Conservation (phyloP, 2,329 filamentous ascomycete genomes). For the Triangularia verruculosa region DNA sequence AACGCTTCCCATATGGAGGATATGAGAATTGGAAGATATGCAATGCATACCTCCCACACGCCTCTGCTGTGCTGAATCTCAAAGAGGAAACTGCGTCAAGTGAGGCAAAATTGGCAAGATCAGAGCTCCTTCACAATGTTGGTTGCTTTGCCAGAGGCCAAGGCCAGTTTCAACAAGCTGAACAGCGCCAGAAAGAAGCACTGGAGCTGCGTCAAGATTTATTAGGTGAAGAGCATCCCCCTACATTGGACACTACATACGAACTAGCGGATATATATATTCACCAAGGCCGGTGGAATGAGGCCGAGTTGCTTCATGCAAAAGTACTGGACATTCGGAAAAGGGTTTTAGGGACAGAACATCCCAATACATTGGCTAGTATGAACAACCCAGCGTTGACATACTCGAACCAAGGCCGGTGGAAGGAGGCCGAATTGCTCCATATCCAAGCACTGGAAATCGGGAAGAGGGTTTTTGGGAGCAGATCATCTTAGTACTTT, state of each 20-base stretch:
- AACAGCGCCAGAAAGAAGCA: background rate
- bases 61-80: background rate
- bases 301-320: background rate
- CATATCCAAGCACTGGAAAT: background rate
- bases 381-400: background rate
- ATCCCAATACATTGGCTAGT: background rate
- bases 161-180: background rate
- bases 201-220: background rate
- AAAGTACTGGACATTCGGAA: background rate
- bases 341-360: background rate
- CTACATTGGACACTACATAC: background rate
- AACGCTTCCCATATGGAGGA: conserved; percentile 22
- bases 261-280: background rate
- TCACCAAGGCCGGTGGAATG: background rate
- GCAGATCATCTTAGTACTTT: background rate
- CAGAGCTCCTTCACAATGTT: background rate
- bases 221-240: background rate
- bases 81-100: background rate
- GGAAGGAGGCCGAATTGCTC: background rate
- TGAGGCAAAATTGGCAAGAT: background rate
- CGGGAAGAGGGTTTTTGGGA: background rate
- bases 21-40: conserved; percentile 6
- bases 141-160: background rate
- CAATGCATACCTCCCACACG: conserved; percentile 8
- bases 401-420: background rate